phyloP scores from a whole-genome alignment of 2,329 filamentous ascomycete species.

The Emericellopsis cladophorae region DNA sequence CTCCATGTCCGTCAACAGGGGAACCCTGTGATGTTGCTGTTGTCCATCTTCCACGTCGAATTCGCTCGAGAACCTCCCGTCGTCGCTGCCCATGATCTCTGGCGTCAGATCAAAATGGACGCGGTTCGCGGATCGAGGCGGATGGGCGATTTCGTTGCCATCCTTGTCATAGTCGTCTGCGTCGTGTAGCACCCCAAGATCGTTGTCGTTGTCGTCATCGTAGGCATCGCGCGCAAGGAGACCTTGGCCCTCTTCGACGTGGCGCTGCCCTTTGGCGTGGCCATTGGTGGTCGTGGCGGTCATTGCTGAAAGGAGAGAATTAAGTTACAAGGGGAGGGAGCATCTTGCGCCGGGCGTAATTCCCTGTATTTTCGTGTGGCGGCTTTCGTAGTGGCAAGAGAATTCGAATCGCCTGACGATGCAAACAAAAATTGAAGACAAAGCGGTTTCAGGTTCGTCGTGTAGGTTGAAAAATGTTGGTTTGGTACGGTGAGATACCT shows the following conservation, averaged over 20 bases:
- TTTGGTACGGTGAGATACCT: too few relatives aligned
- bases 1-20: slow-evolving; percentile 72
- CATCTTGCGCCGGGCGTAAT: background rate
- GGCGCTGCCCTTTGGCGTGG: background rate
- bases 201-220: background rate
- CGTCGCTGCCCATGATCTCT: slow-evolving; percentile 20
- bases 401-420: too few relatives aligned
- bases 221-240: background rate
- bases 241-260: slow-evolving; percentile 1
- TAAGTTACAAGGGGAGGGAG: background rate
- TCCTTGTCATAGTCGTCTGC: background rate
- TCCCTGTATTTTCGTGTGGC: too few relatives aligned
- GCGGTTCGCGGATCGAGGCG: slow-evolving; percentile 44
- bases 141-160: slow-evolving; percentile 6
- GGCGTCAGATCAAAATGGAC: slow-evolving; percentile 59
- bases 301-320: background rate
- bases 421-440: too few relatives aligned
- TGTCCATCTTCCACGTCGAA: slow-evolving; percentile 13
- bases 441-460: too few relatives aligned
- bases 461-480: too few relatives aligned
- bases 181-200: background rate
- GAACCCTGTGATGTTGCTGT: slow-evolving; percentile 46
- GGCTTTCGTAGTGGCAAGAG: too few relatives aligned
- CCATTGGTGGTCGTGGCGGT: background rate
- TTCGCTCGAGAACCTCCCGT: slow-evolving; percentile 3